Evolutionary conservation across 2,329 filamentous ascomycete genomes (phyloP).

Genomic region (Neoscytalidium dimidiatum): DNA sequence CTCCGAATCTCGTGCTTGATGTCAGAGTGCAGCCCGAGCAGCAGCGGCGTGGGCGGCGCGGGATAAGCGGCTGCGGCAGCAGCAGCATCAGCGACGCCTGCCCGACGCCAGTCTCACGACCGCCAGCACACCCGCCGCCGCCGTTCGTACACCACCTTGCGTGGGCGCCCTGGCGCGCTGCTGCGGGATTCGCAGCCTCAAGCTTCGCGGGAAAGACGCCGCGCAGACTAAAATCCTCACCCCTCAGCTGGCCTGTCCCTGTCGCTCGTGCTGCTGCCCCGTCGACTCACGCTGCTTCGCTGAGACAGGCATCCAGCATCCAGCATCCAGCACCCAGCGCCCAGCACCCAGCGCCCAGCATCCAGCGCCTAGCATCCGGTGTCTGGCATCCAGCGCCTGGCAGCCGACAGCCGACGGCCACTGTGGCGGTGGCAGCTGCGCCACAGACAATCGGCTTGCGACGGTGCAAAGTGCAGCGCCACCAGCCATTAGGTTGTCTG

Average conservation of each 20-base stretch:
- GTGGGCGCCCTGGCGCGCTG: no score
- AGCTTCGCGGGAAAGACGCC: background rate
- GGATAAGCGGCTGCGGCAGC: background rate
- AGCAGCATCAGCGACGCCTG: background rate
- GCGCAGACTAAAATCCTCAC: background rate
- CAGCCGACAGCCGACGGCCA: no score
- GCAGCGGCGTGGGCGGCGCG: background rate
- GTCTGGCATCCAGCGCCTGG: no score
- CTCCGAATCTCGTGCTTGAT: constrained; percentile 13
- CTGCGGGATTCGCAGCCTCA: background rate
- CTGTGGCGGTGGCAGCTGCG: background rate
- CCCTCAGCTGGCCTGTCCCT: background rate
- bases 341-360: no score
- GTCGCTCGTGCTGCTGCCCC: background rate
- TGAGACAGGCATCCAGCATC: no score
- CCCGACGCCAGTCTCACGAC: background rate
- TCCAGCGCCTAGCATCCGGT: no score
- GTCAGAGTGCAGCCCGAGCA: constrained; percentile 1
- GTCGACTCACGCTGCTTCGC: no score
- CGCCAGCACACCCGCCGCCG: background rate
- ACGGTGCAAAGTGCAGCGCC: no score
- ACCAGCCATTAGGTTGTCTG: no score
- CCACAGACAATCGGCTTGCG: background rate
- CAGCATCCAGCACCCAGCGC: no score
- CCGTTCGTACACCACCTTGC: no score